Evolutionary conservation across 306 rosid genomes (phyloP), one percentile per base, ranked within the genome.

Genomic region (Vachellia collinsii): DNA sequence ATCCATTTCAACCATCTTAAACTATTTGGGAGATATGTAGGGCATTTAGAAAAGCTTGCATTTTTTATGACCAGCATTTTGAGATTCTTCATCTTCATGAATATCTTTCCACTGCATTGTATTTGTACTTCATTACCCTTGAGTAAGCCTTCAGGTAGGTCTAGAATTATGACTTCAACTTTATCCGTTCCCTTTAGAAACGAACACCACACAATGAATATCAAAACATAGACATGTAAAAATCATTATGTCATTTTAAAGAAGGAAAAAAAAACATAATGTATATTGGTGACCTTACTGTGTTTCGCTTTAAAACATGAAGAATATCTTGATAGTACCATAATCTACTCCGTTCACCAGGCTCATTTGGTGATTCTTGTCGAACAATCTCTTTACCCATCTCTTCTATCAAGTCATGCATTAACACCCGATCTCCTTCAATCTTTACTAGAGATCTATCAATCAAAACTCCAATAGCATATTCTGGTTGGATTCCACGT

Each of bases 321-420:
- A 29, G 76, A 71, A 71, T 71, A 56, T 71, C 62, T 11, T 71
- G 0, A 19, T 71, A 29, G 17, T 7, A 71, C 76, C 62, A 71
- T 25, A 71, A 9, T 13, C 76, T 71, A 71, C 25, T 29, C 8
- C 76, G 5, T 23, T 34, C 14, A 19, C 77, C 64, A 16, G 34
- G 77, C 12, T 29, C 64, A 17, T 34, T 16, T 17, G 46, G 47
- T 3, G 47, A 72, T 72, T 50, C 47, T 51, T 19, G 77, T 29
- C 46, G 11, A 50, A 72, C 43, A 53, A 72, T 50, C 6, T 72
- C 47, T 36, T 22, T 72, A 5, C 64, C 47, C 64, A 72, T 50
- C 3, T 72, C 36, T 20, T 51, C 36, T 36, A 72, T 44, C 13
- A 76, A 29, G 13, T 72, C 64, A 50, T 72, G 64, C 64, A 72